Evolutionary conservation across 1,284 basidiomycete species (phyloP).

Genomic region (Melampsora americana): DNA sequence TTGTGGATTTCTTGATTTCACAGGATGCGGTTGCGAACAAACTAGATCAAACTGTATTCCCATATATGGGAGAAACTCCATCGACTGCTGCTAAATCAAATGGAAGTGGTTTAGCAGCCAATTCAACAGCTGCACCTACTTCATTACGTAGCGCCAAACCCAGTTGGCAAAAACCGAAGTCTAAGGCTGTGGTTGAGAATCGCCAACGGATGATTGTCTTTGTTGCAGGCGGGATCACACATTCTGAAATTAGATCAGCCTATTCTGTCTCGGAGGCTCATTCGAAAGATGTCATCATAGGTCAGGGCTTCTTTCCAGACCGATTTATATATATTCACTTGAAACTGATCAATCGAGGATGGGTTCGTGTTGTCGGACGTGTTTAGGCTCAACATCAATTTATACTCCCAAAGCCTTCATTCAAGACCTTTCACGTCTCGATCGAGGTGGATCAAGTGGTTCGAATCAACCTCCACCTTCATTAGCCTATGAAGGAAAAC

Average conservation of each 20-base stretch:
- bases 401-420: slow-evolving; percentile 36
- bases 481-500: slow-evolving; percentile 23
- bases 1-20: not conserved
- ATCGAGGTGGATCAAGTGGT: slow-evolving; percentile 36
- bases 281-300: slow-evolving; percentile 39
- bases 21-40: slow-evolving; percentile 73
- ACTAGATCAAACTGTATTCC: slow-evolving; percentile 76
- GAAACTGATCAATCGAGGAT: not conserved
- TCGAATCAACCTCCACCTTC: slow-evolving; percentile 23
- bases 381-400: slow-evolving; percentile 32
- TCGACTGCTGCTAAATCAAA: slow-evolving; percentile 57
- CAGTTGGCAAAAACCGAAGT: slow-evolving; percentile 39
- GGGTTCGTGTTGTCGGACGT: not conserved
- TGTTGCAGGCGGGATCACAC: slow-evolving; percentile 92
- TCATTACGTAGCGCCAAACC: slow-evolving; percentile 42
- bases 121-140: slow-evolving; percentile 58
- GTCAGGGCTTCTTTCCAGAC: not conserved
- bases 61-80: slow-evolving; percentile 85
- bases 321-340: not conserved
- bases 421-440: slow-evolving; percentile 24
- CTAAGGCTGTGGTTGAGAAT: slow-evolving; percentile 20
- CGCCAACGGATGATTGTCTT: slow-evolving; percentile 85
- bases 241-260: slow-evolving; percentile 75
- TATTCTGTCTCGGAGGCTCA: slow-evolving; percentile 37
- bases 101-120: slow-evolving; percentile 56